Conservation (phyloP, 371 early-diverging fungal genomes). For the Mucor saturninus region DNA sequence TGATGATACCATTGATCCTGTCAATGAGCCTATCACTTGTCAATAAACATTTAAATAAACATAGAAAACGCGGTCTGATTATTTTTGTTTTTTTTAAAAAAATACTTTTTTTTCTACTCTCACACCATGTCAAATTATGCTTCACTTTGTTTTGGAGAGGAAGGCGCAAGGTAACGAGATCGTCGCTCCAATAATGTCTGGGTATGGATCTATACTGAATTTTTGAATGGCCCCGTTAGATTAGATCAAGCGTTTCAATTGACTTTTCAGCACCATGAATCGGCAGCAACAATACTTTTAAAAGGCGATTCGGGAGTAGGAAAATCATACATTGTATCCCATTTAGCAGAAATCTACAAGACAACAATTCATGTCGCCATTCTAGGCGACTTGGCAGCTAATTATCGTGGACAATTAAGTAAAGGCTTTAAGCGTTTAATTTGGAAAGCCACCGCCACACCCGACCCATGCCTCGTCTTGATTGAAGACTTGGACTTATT, state of each 20-base stretch:
- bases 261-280: constrained; percentile 22
- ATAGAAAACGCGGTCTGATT: background rate
- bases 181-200: background rate
- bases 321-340: constrained; percentile 36
- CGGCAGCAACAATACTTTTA: constrained; percentile 30
- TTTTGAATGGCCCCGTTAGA: constrained; percentile 14
- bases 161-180: constrained; percentile 42
- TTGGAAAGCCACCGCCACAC: constrained; percentile 24
- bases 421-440: constrained; percentile 40
- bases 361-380: constrained; percentile 25
- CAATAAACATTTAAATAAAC: background rate
- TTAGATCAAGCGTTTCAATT: constrained; percentile 45
- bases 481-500: constrained; percentile 63
- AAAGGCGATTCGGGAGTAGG: constrained; percentile 53
- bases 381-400: constrained; percentile 45
- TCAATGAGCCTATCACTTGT: constrained; percentile 22
- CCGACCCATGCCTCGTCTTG: constrained; percentile 35
- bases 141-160: constrained; percentile 46
- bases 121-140: constrained; percentile 2
- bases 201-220: background rate
- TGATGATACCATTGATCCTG: constrained; percentile 20
- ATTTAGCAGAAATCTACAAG: constrained; percentile 30
- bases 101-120: background rate
- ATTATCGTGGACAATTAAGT: constrained; percentile 42
- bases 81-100: background rate